Conservation (phyloP, 345 rosid species). For the Sonneratia caseolaris region DNA sequence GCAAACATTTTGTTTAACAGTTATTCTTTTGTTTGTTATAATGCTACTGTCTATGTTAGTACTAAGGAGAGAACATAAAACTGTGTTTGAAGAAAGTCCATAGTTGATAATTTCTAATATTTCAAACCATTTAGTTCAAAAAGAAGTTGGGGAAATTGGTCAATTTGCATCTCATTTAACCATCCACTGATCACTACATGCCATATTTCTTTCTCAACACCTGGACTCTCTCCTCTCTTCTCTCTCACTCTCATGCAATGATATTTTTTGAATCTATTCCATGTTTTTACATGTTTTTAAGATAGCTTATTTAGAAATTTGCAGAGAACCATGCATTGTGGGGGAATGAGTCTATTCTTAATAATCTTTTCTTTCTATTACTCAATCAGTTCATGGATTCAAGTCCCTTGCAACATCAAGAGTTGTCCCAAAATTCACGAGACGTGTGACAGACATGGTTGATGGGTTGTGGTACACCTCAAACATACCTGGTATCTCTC, state of each 20-base stretch:
- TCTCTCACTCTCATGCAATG: background rate
- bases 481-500: conserved; percentile 3
- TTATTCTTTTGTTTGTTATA: background rate
- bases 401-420: conserved; percentile 79
- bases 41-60: background rate
- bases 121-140: background rate
- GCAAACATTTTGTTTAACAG: background rate
- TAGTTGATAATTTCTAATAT: background rate
- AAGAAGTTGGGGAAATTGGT: background rate
- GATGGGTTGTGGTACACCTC: conserved; percentile 76
- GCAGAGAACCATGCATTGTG: background rate
- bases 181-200: background rate
- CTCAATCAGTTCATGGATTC: conserved; percentile 79
- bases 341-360: background rate
- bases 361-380: background rate
- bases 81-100: background rate
- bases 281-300: background rate
- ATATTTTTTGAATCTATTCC: background rate
- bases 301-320: background rate
- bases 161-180: background rate
- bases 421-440: conserved; percentile 66
- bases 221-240: background rate
- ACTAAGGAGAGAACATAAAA: background rate
- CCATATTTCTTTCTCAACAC: background rate
- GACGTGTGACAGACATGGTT: conserved; percentile 69